Percentiles rank a stretch among this genome's conserved stretches.
Conservation (phyloP, 1,284 basidiomycete species). For the Puccinia coronata region DNA sequence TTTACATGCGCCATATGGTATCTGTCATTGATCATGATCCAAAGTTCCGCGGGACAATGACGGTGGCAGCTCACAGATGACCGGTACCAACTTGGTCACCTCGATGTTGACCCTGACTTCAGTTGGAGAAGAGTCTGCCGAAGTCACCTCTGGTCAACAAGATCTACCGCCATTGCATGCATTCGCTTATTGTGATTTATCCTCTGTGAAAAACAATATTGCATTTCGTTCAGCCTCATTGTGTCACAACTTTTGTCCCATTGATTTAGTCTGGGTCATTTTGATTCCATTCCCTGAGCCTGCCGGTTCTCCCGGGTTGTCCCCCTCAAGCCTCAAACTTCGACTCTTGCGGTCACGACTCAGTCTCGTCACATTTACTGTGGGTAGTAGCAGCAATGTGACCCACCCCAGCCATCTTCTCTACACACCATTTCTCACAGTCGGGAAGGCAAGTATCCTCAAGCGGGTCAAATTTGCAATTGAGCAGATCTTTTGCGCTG, state of each 20-base stretch:
- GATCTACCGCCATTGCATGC: too few species aligned
- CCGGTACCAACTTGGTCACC: neutral
- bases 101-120: constrained; percentile 8
- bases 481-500: constrained; percentile 66
- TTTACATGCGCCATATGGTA: constrained; percentile 88
- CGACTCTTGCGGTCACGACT: constrained; percentile 83
- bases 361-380: constrained; percentile 83
- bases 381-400: constrained; percentile 64
- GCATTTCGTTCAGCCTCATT: constrained; percentile 50
- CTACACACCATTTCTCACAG: constrained; percentile 81
- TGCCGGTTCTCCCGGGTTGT: constrained; percentile 65
- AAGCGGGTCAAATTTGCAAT: constrained; percentile 74
- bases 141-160: neutral
- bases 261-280: constrained; percentile 88
- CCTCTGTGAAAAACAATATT: neutral
- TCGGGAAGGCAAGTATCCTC: constrained; percentile 71
- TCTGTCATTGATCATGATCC: constrained; percentile 68
- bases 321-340: constrained; percentile 76
- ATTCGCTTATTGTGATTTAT: too few species aligned
- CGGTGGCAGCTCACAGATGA: neutral
- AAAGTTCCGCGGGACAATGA: neutral
- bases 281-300: constrained; percentile 69
- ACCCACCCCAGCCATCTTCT: constrained; percentile 65
- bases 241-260: constrained; percentile 62
- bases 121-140: constrained; percentile 14